Conservation (phyloP, 768 basidiomycete species). For the Calocera cornea region DNA sequence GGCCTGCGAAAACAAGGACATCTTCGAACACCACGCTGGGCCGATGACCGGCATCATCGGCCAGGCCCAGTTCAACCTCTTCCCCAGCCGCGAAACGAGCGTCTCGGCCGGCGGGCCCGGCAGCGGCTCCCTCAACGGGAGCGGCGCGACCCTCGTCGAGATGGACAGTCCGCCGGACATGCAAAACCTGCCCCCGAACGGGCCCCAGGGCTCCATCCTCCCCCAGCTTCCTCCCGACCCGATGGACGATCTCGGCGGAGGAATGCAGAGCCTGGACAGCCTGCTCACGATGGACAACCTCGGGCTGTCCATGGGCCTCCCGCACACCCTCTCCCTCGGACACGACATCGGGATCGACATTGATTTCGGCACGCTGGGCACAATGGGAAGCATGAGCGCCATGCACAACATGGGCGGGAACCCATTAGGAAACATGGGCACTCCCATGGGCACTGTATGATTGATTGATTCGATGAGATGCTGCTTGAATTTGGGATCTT, state of each 20-base stretch:
- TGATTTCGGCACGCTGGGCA: neutral
- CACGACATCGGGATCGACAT: neutral
- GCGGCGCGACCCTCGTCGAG: neutral
- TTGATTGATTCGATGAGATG: no score
- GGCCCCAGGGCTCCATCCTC: neutral
- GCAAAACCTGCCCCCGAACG: neutral
- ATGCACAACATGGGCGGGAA: neutral
- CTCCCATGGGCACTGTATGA: neutral
- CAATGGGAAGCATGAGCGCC: neutral
- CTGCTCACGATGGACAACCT: neutral
- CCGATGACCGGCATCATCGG: neutral
- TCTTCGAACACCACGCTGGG: neutral
- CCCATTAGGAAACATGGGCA: neutral
- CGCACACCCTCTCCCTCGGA: neutral
- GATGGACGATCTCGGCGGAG: neutral
- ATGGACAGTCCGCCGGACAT: conserved; percentile 2
- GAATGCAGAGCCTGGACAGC: neutral
- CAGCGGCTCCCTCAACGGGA: neutral
- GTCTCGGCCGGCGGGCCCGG: neutral
- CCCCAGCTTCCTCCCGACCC: neutral
- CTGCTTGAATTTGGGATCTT: neutral
- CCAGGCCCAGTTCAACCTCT: neutral
- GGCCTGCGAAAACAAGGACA: neutral
- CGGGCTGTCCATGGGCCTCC: neutral
- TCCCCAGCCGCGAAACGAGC: neutral